Conservation (phyloP, 768 basidiomycete species). For the Boletus coccyginus region DNA sequence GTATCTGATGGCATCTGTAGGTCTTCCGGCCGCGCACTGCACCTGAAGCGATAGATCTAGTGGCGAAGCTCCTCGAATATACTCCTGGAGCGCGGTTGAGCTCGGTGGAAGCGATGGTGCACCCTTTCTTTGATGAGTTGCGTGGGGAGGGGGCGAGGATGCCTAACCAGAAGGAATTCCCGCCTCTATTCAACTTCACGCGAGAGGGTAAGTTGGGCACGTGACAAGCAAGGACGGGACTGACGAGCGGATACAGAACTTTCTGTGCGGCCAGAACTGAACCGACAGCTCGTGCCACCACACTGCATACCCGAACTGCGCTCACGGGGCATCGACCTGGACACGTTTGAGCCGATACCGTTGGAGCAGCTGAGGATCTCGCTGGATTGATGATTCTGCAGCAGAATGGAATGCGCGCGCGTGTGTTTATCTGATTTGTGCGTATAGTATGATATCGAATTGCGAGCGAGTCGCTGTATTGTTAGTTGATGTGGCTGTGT, state of each 20-base stretch:
- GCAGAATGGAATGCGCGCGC: conserved; percentile 24
- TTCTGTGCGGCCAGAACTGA: conserved; percentile 93
- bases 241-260: conserved; percentile 59
- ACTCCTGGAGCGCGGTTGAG: conserved; percentile 93
- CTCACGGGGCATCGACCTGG: conserved; percentile 81
- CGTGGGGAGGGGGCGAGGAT: conserved; percentile 87
- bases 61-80: conserved; percentile 93
- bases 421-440: conserved; percentile 32
- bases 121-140: conserved; percentile 97
- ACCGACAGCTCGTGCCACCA: conserved; percentile 84
- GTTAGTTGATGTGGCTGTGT: conserved; percentile 21
- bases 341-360: conserved; percentile 96
- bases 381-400: conserved; percentile 66
- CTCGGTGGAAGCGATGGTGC: conserved; percentile 87
- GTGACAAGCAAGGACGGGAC: neutral
- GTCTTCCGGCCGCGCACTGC: conserved; percentile 98
- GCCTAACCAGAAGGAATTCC: conserved; percentile 97
- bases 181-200: conserved; percentile 91
- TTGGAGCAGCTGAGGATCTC: conserved; percentile 92
- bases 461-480: conserved; percentile 34
- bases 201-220: conserved; percentile 72
- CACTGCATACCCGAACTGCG: conserved; percentile 88
- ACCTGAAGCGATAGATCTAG: conserved; percentile 93
- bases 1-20: conserved; percentile 39
- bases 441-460: conserved; percentile 37